Percentiles rank a stretch among this genome's conserved stretches.
phyloP scores from a whole-genome alignment of 768 basidiomycete genomes.

The Pulveroboletus sp. region DNA sequence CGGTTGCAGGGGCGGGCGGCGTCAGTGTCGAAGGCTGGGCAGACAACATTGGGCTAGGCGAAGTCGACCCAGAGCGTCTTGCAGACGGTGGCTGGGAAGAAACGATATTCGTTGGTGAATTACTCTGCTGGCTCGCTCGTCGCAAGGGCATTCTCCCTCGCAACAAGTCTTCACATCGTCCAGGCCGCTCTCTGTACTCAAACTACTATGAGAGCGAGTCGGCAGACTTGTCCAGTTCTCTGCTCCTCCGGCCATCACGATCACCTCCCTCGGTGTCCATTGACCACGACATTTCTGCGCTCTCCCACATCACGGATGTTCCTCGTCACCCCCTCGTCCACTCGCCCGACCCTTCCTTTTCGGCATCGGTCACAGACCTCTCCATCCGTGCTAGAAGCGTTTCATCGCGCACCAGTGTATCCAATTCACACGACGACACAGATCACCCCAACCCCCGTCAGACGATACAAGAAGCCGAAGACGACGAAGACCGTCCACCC shows the following conservation, averaged over 20 bases:
- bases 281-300: conserved; percentile 7
- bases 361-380: conserved; percentile 34
- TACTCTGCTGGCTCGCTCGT: conserved; percentile 69
- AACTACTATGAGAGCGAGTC: conserved; percentile 17
- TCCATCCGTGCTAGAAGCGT: conserved; percentile 28
- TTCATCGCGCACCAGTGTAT: conserved; percentile 24
- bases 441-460: conserved; percentile 7
- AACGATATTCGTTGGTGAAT: conserved; percentile 59
- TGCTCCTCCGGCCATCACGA: conserved; percentile 26
- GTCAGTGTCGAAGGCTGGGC: conserved; percentile 31
- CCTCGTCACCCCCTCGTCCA: conserved; percentile 32
- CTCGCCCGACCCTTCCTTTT: conserved; percentile 32
- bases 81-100: conserved; percentile 67
- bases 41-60: conserved; percentile 60
- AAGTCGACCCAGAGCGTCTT: conserved; percentile 62
- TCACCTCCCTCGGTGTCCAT: neutral
- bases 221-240: conserved; percentile 22
- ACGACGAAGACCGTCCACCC: conserved; percentile 25
- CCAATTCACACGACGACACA: conserved; percentile 8
- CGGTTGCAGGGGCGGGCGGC: conserved; percentile 15
- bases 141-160: conserved; percentile 35
- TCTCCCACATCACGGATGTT: conserved; percentile 28
- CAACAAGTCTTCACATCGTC: neutral
- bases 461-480: conserved; percentile 32
- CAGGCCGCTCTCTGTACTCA: conserved; percentile 19